These are phyloP conservation scores for Leccinum fuscescens DNA, from an alignment of 1,284 basidiomycete genomes.

Conservation along the genomic window DNA sequence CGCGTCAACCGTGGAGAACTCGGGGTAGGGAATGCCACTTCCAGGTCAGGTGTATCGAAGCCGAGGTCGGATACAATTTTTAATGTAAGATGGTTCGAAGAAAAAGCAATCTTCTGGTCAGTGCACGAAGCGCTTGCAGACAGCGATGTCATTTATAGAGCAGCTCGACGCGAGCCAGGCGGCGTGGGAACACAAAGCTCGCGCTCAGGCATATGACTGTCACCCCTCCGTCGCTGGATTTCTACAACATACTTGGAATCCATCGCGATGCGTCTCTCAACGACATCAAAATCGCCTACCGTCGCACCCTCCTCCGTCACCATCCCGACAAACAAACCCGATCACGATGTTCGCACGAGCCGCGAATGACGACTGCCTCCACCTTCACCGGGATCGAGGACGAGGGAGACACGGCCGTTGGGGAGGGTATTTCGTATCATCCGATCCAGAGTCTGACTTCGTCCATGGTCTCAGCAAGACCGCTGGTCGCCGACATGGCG, in stretches of 20 bases:
- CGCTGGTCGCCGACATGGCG: conserved; percentile 41
- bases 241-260: conserved; percentile 48
- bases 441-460: background rate
- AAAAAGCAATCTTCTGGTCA: too few relatives aligned
- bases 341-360: background rate
- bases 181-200: too few relatives aligned
- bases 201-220: background rate
- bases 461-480: background rate
- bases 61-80: too few relatives aligned
- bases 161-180: too few relatives aligned
- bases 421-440: background rate
- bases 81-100: too few relatives aligned
- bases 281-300: conserved; percentile 72
- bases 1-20: too few relatives aligned
- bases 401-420: conserved; percentile 43
- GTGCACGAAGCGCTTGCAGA: too few relatives aligned
- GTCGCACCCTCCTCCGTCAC: conserved; percentile 54
- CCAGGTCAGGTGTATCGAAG: too few relatives aligned
- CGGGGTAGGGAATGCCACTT: too few relatives aligned
- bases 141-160: too few relatives aligned
- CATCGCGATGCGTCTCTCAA: conserved; percentile 38
- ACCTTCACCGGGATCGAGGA: background rate
- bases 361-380: background rate
- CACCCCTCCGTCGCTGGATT: conserved; percentile 34
- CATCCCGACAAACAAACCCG: conserved; percentile 66